A percentile compares a stretch with the other conserved stretches of the same genome.
phyloP scores from a whole-genome alignment of 1,284 basidiomycete genomes.

The Afroboletus lepidellus region DNA sequence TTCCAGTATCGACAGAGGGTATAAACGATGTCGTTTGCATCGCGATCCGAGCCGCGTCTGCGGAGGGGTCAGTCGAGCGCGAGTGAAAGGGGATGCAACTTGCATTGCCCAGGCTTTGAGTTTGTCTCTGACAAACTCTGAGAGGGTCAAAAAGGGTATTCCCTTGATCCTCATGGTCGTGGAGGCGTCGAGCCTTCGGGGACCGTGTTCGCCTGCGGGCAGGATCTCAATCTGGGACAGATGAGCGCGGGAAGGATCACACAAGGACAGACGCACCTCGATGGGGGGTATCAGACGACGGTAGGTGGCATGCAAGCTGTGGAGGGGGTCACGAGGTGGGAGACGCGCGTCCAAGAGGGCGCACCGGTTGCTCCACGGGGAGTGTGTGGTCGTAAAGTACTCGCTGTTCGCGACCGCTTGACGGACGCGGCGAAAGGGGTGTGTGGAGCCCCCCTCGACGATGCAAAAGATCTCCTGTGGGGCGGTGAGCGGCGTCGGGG shows the following conservation, averaged over 20 bases:
- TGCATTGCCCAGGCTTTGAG: constrained; percentile 76
- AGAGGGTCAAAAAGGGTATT: constrained; percentile 72
- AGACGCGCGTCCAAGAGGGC: constrained; percentile 11
- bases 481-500: neutral
- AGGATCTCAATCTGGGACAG: constrained; percentile 70
- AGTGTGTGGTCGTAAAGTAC: constrained; percentile 43
- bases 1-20: constrained; percentile 71
- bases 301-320: constrained; percentile 56
- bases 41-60: constrained; percentile 63
- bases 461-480: constrained; percentile 56
- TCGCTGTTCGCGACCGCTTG: constrained; percentile 47
- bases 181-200: constrained; percentile 62
- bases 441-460: constrained; percentile 49
- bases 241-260: neutral
- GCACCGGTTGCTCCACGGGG: constrained; percentile 57
- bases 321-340: constrained; percentile 15
- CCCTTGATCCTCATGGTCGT: constrained; percentile 65
- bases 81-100: constrained; percentile 24
- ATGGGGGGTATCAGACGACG: constrained; percentile 46
- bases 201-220: constrained; percentile 75
- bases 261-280: constrained; percentile 35
- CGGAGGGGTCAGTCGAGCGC: constrained; percentile 5
- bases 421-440: constrained; percentile 56
- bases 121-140: constrained; percentile 78
- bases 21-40: constrained; percentile 71